Percentiles rank a stretch among this genome's conserved stretches.
Evolutionary conservation across 129 eudicot genomes (phyloP).

Genomic region (Flaveria linearis): DNA sequence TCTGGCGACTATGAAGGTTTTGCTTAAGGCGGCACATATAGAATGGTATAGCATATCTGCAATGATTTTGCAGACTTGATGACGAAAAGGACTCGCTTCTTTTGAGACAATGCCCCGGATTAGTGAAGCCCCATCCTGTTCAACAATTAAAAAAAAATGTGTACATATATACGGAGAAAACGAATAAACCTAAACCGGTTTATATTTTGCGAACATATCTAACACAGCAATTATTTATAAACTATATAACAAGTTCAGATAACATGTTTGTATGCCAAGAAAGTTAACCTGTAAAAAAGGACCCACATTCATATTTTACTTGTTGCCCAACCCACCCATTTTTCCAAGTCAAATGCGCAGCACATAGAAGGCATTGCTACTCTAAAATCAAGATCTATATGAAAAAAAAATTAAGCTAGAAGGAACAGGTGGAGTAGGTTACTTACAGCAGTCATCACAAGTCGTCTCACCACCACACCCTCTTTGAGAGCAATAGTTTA

Average conservation of each 20-base stretch:
- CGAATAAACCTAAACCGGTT: background rate
- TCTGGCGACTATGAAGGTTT: constrained; percentile 26
- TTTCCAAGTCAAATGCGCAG: background rate
- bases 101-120: constrained; percentile 64
- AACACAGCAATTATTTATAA: background rate
- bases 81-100: constrained; percentile 64
- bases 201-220: background rate
- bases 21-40: constrained; percentile 42
- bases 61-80: constrained; percentile 56
- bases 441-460: constrained; percentile 90
- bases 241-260: background rate
- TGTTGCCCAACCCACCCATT: constrained; percentile 4
- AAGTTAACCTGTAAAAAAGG: background rate
- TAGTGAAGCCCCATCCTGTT: constrained; percentile 87
- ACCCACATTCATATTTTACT: background rate
- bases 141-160: constrained; percentile 9
- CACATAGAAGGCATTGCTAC: background rate
- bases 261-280: background rate
- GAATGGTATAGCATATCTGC: constrained; percentile 61
- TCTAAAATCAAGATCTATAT: background rate
- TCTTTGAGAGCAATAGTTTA: constrained; percentile 71
- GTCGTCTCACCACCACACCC: constrained; percentile 85
- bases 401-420: background rate
- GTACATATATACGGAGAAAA: background rate
- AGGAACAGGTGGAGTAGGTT: constrained; percentile 17